phyloP scores from a whole-genome alignment of 352 stramenopile species.

The Vaucheria bursata region DNA sequence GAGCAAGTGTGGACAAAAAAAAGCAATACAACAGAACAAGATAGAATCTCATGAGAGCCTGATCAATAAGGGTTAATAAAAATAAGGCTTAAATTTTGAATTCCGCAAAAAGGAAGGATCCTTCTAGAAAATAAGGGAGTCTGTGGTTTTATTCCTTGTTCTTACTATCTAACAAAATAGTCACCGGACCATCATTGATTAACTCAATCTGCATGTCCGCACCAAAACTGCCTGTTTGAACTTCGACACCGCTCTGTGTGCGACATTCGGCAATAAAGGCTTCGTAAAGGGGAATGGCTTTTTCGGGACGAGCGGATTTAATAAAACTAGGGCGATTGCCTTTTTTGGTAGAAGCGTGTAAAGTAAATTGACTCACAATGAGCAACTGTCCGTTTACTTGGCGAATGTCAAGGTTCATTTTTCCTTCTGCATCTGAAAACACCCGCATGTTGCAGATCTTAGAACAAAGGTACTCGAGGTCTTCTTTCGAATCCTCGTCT shows the following conservation, averaged over 20 bases:
- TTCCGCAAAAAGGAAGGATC: too few relatives aligned
- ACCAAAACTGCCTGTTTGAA: neutral
- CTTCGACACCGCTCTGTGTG: neutral
- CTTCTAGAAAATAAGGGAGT: too few relatives aligned
- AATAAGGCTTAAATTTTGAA: too few relatives aligned
- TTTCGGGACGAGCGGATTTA: neutral
- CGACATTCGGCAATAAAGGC: neutral
- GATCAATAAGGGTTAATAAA: too few relatives aligned
- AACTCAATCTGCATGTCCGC: neutral
- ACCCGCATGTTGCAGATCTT: neutral
- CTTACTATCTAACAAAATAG: neutral
- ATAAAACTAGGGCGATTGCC: neutral
- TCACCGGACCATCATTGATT: neutral
- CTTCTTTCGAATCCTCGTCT: neutral
- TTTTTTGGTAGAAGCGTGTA: slow-evolving; percentile 2
- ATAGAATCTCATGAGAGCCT: too few relatives aligned
- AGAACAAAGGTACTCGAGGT: neutral
- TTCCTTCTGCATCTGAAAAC: neutral
- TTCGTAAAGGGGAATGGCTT: neutral
- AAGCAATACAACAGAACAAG: too few relatives aligned
- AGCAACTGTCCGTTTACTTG: neutral
- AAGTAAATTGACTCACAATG: neutral
- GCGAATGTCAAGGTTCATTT: neutral
- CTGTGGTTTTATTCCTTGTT: neutral
- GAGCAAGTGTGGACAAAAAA: too few relatives aligned